Evolutionary conservation across 2,329 filamentous ascomycete species (phyloP), one percentile per base, ranked within the genome.

Genomic region (Aureobasidium sp.): DNA sequence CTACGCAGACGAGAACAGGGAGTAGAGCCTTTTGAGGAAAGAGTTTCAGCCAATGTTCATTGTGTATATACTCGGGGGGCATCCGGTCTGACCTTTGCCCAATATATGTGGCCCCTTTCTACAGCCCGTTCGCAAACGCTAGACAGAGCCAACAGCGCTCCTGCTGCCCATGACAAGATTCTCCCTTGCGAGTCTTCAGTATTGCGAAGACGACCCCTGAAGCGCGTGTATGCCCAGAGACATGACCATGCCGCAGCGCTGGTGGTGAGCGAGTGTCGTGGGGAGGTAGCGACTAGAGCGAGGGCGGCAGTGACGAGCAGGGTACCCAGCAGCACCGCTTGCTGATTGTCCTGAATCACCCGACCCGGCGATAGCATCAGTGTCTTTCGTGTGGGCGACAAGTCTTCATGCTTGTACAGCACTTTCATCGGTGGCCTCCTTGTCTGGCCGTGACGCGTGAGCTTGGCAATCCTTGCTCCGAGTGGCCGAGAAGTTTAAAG

Each of bases 101-200:
- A 75, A 73, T 76, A 75, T n/a, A 77, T 72, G 44, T 74, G 75
- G 63, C 74, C 70, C 57, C 73, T 74, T 64, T 78, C 75, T 65
- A 74, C 73, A n/a, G 76, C 74, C 60, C 77, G 67, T 64, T 79
- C 77, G 69, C 77, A 79, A 41, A 79, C 69, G 42, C 71, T 70
- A 27, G 75, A 71, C 55, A 80, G 66, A 12, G 74, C 76, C 41
- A 79, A 69, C 55, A 78, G 69, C 11, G 66, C 71, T 39, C 77
- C 78, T 5, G 76, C 75, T 22, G 71, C 67, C 77, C 76, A 78
- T 61, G 67, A 68, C 67, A 63, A 57, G 63, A 45, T 68, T 65
- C 66, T 71, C 64, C 68, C 68, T 65, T 63, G 74, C 15, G 11
- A 59, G 5, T 49, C 65, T 31, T 65, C 64, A 20, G 67, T 48